Percentiles rank a stretch among this genome's conserved stretches.
Conservation (phyloP, 2,329 filamentous ascomycete genomes). For the Xylaria arbuscula region DNA sequence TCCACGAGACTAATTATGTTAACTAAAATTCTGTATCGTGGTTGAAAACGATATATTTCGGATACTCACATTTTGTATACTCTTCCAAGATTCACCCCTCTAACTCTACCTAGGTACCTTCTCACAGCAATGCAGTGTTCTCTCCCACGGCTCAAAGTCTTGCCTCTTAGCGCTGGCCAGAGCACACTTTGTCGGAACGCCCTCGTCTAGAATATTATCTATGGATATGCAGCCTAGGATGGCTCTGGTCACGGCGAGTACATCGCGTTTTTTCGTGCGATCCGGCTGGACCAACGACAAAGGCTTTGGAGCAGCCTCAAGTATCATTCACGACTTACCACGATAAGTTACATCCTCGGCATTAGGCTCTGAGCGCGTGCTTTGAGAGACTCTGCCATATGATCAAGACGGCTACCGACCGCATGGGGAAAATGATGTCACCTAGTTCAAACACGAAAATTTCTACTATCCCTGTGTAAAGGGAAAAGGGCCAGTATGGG, state of each 20-base stretch:
- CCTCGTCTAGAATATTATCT: not conserved
- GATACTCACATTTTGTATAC: too few relatives aligned
- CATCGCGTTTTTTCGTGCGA: not conserved
- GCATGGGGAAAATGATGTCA: conserved; percentile 4
- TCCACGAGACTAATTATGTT: conserved; percentile 38
- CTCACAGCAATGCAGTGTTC: too few relatives aligned
- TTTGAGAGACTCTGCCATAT: not conserved
- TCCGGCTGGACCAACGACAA: not conserved
- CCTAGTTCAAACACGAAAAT: not conserved
- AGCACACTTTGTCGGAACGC: too few relatives aligned
- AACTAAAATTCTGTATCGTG: too few relatives aligned
- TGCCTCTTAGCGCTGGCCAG: too few relatives aligned
- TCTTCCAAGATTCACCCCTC: too few relatives aligned
- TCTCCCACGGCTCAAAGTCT: too few relatives aligned
- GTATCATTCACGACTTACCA: conserved; percentile 43
- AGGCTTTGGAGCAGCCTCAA: conserved; percentile 47
- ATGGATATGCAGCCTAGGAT: not conserved
- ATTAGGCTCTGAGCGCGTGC: not conserved
- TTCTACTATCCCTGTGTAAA: not conserved
- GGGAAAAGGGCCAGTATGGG: not conserved
- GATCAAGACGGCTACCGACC: conserved; percentile 2
- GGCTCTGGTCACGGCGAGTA: not conserved
- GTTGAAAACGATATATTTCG: too few relatives aligned
- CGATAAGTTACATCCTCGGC: not conserved
- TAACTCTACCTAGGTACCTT: too few relatives aligned